These are phyloP conservation scores for Penicillium roqueforti DNA, from an alignment of 495 filamentous ascomycete species.

Conservation along the genomic window DNA sequence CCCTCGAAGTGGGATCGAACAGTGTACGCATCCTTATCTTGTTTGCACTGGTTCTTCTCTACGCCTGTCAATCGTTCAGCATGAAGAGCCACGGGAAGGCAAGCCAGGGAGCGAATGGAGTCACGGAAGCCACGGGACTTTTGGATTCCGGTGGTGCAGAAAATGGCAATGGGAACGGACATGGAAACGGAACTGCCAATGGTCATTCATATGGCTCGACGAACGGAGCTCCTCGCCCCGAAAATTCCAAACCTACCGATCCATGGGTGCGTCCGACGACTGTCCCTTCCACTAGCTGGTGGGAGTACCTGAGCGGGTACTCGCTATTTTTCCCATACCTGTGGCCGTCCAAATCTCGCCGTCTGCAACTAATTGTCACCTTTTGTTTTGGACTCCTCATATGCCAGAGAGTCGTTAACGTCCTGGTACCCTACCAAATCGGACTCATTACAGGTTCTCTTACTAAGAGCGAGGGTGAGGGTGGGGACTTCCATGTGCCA, in stretches of 20 bases:
- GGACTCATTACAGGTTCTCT: slow-evolving; percentile 68
- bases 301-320: slow-evolving; percentile 87
- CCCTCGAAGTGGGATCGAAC: slow-evolving; percentile 55
- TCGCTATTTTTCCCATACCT: slow-evolving; percentile 90
- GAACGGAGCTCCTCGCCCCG: slow-evolving; percentile 34
- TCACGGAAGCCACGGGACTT: slow-evolving; percentile 54
- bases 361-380: slow-evolving; percentile 67
- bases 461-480: slow-evolving; percentile 42
- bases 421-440: slow-evolving; percentile 73
- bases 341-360: slow-evolving; percentile 71
- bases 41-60: slow-evolving; percentile 54
- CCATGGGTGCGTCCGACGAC: slow-evolving; percentile 65
- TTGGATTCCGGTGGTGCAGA: slow-evolving; percentile 39
- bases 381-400: slow-evolving; percentile 72
- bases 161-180: slow-evolving; percentile 41
- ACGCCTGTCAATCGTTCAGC: slow-evolving; percentile 49
- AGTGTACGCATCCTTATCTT: slow-evolving; percentile 58
- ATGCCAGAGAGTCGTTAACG: slow-evolving; percentile 69
- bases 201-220: slow-evolving; percentile 47
- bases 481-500: slow-evolving; percentile 48
- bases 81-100: slow-evolving; percentile 25
- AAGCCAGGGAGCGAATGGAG: slow-evolving; percentile 28
- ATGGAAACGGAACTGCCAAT: slow-evolving; percentile 43
- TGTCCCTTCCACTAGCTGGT: slow-evolving; percentile 68
- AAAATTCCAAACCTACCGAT: slow-evolving; percentile 39